These are phyloP conservation scores for Russula sp. DNA, from an alignment of 768 basidiomycete species.

Conservation along the genomic window DNA sequence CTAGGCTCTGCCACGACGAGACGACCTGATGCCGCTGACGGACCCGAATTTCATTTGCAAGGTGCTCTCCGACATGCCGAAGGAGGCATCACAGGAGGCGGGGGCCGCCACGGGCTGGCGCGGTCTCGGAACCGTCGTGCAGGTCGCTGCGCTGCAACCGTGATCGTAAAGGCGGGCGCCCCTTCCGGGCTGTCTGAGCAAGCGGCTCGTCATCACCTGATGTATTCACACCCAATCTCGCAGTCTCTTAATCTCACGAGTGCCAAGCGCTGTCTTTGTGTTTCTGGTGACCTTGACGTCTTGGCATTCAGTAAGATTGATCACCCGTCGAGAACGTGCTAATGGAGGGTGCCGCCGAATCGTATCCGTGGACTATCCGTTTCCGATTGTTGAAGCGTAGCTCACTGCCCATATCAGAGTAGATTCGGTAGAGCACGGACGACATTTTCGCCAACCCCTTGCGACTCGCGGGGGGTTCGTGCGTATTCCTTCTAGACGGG, in stretches of 20 bases:
- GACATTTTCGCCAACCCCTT: background rate
- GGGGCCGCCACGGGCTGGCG: conserved; percentile 82
- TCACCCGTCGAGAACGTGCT: background rate
- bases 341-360: background rate
- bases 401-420: background rate
- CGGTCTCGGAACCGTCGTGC: conserved; percentile 61
- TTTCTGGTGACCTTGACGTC: background rate
- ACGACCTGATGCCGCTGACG: conserved; percentile 85
- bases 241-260: background rate
- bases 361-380: background rate
- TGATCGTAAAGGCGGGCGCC: background rate
- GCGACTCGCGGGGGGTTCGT: too few species aligned
- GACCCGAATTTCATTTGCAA: conserved; percentile 80
- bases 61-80: conserved; percentile 56
- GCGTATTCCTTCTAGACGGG: too few species aligned
- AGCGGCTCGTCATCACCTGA: background rate
- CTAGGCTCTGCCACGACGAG: conserved; percentile 61
- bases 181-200: background rate
- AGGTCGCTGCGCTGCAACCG: conserved; percentile 41
- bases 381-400: background rate
- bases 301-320: background rate
- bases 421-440: background rate
- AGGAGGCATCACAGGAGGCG: conserved; percentile 47
- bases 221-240: background rate
- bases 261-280: background rate